phyloP scores from a whole-genome alignment of 2,329 filamentous ascomycete species.

The Pseudopyrenochaeta lycopersici region DNA sequence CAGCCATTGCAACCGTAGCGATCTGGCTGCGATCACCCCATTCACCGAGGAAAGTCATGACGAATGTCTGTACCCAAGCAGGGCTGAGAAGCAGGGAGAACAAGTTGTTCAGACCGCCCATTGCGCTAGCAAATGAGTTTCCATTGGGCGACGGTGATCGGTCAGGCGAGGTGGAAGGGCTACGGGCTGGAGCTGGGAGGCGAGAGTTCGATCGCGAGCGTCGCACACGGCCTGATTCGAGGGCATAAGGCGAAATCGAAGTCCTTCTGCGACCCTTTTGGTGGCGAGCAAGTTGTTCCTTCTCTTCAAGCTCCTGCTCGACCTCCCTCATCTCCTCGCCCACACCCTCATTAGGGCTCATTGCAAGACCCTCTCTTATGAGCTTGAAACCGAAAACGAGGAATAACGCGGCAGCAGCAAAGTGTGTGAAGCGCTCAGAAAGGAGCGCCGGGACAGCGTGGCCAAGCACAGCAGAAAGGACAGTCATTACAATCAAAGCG shows the following conservation, averaged over 20 bases:
- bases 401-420: slow-evolving; percentile 85
- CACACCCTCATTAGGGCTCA: slow-evolving; percentile 90
- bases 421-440: slow-evolving; percentile 88
- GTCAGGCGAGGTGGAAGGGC: slow-evolving; percentile 69
- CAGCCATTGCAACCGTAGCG: slow-evolving; percentile 98
- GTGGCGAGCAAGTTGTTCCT: slow-evolving; percentile 79
- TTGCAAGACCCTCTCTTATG: slow-evolving; percentile 84
- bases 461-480: slow-evolving; percentile 89
- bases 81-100: slow-evolving; percentile 88
- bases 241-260: slow-evolving; percentile 75
- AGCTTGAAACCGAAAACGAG: slow-evolving; percentile 87
- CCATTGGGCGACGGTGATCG: slow-evolving; percentile 53
- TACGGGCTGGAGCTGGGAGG: slow-evolving; percentile 81
- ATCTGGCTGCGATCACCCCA: slow-evolving; percentile 99
- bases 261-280: slow-evolving; percentile 67
- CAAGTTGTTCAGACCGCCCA: slow-evolving; percentile 83
- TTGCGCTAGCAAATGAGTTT: slow-evolving; percentile 64
- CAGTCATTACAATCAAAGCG: slow-evolving; percentile 91
- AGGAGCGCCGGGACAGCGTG: slow-evolving; percentile 91
- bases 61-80: slow-evolving; percentile 98
- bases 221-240: slow-evolving; percentile 81
- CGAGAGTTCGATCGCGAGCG: slow-evolving; percentile 78
- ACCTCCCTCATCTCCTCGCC: slow-evolving; percentile 98
- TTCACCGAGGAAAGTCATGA: slow-evolving; percentile 98
- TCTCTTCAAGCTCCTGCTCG: slow-evolving; percentile 91